These are phyloP conservation scores for Speleostelium caveatum DNA, from an alignment of 78 protist genomes.

Conservation along the genomic window DNA sequence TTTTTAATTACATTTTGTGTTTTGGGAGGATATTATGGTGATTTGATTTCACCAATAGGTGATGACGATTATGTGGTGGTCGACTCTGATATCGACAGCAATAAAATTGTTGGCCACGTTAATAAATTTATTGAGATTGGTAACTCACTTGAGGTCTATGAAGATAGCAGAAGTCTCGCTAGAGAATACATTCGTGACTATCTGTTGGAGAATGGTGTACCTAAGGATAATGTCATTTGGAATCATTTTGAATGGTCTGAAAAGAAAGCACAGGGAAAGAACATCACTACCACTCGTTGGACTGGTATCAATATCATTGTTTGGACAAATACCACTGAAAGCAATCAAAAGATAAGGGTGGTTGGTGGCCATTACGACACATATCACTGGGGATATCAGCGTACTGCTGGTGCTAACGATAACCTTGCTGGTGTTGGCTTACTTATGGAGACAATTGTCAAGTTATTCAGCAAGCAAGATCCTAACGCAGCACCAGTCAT, in stretches of 20 bases:
- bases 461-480: background rate
- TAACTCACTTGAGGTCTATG: constrained; percentile 31
- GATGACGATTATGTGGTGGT: no score
- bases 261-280: constrained; percentile 36
- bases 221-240: constrained; percentile 37
- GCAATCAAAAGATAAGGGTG: background rate
- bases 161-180: constrained; percentile 52
- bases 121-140: constrained; percentile 50
- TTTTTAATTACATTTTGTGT: no score
- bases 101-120: constrained; percentile 8
- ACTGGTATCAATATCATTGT: constrained; percentile 63
- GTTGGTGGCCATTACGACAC: constrained; percentile 58
- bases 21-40: no score
- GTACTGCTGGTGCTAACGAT: constrained; percentile 61
- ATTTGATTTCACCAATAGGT: no score
- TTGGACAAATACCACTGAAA: constrained; percentile 18
- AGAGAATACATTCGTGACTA: constrained; percentile 44
- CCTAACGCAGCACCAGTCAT: constrained; percentile 5
- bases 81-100: background rate
- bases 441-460: constrained; percentile 3
- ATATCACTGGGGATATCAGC: constrained; percentile 33
- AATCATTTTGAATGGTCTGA: constrained; percentile 73
- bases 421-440: constrained; percentile 15
- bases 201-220: background rate
- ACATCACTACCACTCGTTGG: constrained; percentile 65